Conservation (phyloP, 1,284 basidiomycete species). For the Xerocomus nothofagi region DNA sequence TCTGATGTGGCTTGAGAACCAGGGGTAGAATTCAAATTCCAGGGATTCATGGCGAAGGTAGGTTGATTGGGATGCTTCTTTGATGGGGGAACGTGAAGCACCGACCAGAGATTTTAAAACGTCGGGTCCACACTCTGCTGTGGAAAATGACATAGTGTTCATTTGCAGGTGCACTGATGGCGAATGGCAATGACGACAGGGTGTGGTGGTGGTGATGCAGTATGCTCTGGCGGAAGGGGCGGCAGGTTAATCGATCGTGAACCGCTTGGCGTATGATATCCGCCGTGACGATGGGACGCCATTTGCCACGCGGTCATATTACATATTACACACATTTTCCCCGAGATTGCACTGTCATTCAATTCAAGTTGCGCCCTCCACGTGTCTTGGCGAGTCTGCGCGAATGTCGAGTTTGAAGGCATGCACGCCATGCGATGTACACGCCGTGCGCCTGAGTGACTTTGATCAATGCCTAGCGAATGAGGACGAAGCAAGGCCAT, state of each 20-base stretch:
- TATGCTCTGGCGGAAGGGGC: slow-evolving; percentile 28
- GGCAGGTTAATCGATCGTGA: slow-evolving; percentile 25
- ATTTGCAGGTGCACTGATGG: slow-evolving; percentile 23
- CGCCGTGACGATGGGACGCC: slow-evolving; percentile 24
- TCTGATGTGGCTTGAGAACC: slow-evolving; percentile 4
- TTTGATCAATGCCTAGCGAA: slow-evolving; percentile 15
- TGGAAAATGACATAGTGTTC: slow-evolving; percentile 21
- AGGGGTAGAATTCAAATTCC: slow-evolving; percentile 11
- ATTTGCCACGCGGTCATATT: slow-evolving; percentile 27
- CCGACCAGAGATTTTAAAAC: slow-evolving; percentile 24
- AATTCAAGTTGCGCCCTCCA: too few relatives aligned
- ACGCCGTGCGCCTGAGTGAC: slow-evolving; percentile 19
- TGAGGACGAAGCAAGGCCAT: slow-evolving; percentile 28
- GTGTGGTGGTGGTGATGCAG: slow-evolving; percentile 19
- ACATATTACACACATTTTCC: slow-evolving; percentile 30
- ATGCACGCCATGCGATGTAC: slow-evolving; percentile 26
- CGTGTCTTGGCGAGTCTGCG: too few relatives aligned
- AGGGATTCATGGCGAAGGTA: slow-evolving; percentile 21
- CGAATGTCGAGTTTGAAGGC: slow-evolving; percentile 16
- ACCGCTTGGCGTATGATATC: slow-evolving; percentile 17
- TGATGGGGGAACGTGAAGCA: slow-evolving; percentile 23
- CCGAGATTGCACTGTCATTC: too few relatives aligned
- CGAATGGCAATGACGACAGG: slow-evolving; percentile 28
- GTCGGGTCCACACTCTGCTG: slow-evolving; percentile 18
- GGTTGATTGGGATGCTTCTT: slow-evolving; percentile 18